phyloP scores from a whole-genome alignment of 768 basidiomycete genomes.

The Naganishia vishniacii region DNA sequence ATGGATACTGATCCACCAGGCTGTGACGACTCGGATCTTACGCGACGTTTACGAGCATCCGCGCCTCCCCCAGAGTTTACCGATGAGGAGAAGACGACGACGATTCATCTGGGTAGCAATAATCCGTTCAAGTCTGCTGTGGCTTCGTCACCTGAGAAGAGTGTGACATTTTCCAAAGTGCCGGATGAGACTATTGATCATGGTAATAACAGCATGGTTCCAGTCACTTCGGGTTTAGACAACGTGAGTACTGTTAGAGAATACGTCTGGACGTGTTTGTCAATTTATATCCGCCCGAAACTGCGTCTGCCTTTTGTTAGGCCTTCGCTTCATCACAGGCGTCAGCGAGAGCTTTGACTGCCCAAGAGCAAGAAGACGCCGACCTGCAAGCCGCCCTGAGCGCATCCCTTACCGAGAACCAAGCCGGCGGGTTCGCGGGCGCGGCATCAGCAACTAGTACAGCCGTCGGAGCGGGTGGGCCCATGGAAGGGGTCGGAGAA shows the following conservation, averaged over 20 bases:
- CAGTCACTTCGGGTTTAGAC: background rate
- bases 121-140: slow-evolving; percentile 10
- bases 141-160: background rate
- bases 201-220: slow-evolving; percentile 8
- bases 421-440: background rate
- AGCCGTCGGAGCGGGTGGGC: background rate
- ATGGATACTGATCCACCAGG: slow-evolving; percentile 17
- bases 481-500: slow-evolving; percentile 8
- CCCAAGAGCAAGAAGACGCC: slow-evolving; percentile 12
- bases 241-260: background rate
- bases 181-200: slow-evolving; percentile 8
- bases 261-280: background rate
- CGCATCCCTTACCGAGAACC: background rate
- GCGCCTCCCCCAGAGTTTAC: slow-evolving; percentile 4
- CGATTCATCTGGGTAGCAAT: slow-evolving; percentile 3
- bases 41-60: slow-evolving; percentile 9
- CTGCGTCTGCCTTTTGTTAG: too few relatives aligned
- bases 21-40: background rate
- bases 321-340: background rate
- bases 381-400: slow-evolving; percentile 13
- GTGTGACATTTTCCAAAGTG: slow-evolving; percentile 9
- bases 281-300: too few relatives aligned
- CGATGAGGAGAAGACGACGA: background rate
- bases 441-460: background rate
- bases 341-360: background rate